phyloP scores from a whole-genome alignment of 768 basidiomycete genomes.

The Agrocybe praecox region DNA sequence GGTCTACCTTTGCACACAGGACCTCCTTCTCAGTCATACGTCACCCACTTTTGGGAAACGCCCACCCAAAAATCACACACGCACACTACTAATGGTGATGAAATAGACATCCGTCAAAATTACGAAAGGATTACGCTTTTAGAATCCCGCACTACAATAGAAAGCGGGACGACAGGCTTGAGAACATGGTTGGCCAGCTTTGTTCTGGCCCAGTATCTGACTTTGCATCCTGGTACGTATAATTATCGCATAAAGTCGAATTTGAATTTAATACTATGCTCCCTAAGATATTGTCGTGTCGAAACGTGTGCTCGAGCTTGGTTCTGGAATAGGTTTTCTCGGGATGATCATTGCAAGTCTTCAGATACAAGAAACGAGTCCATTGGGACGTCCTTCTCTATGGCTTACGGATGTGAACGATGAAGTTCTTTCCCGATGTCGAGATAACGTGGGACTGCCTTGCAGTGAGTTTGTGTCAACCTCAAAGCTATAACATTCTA shows the following conservation, averaged over 20 bases:
- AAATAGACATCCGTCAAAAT: slow-evolving; percentile 19
- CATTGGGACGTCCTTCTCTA: slow-evolving; percentile 9
- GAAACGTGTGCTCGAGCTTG: slow-evolving; percentile 68
- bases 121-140: slow-evolving; percentile 58
- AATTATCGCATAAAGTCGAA: neutral
- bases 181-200: slow-evolving; percentile 81
- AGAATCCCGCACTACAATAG: slow-evolving; percentile 75
- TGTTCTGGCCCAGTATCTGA: slow-evolving; percentile 62
- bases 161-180: slow-evolving; percentile 78
- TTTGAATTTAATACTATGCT: neutral
- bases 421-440: slow-evolving; percentile 62
- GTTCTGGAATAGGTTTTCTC: slow-evolving; percentile 77
- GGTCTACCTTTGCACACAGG: slow-evolving; percentile 25
- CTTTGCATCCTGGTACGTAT: slow-evolving; percentile 53
- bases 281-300: slow-evolving; percentile 46
- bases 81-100: neutral
- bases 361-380: slow-evolving; percentile 34
- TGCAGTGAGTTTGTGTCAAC: slow-evolving; percentile 60
- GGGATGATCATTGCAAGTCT: slow-evolving; percentile 63
- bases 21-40: slow-evolving; percentile 56
- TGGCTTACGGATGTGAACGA: slow-evolving; percentile 69
- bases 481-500: slow-evolving; percentile 23
- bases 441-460: slow-evolving; percentile 56
- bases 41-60: slow-evolving; percentile 65
- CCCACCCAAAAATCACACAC: too few relatives aligned